Evolutionary conservation across 768 basidiomycete genomes (phyloP).

Genomic region (Lactifluus rugatus): DNA sequence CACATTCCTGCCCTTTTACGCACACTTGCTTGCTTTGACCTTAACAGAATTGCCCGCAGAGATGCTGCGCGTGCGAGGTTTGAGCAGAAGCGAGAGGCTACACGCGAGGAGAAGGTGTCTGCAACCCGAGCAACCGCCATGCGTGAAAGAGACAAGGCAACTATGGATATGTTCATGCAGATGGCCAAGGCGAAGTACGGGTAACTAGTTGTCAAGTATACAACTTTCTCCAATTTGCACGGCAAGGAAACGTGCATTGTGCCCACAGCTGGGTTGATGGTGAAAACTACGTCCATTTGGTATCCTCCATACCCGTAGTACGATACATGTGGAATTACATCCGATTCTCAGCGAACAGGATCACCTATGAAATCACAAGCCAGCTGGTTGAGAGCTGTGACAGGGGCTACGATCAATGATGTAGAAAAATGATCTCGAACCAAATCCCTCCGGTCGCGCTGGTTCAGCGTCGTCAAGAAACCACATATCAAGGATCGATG

Average conservation of each 20-base stretch:
- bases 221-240: no score
- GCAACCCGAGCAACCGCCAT: slow-evolving; percentile 42
- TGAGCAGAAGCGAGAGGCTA: slow-evolving; percentile 38
- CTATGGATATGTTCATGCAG: slow-evolving; percentile 95
- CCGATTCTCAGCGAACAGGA: not conserved
- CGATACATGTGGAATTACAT: not conserved
- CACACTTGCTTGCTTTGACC: not conserved
- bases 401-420: not conserved
- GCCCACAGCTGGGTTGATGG: no score
- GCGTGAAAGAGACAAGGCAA: slow-evolving; percentile 77
- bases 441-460: not conserved
- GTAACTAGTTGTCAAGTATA: slow-evolving; percentile 26
- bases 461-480: not conserved
- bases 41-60: slow-evolving; percentile 54
- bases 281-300: no score
- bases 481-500: not conserved
- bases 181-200: slow-evolving; percentile 85
- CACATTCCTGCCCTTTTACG: not conserved
- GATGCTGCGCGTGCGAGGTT: slow-evolving; percentile 61
- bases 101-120: slow-evolving; percentile 41
- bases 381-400: not conserved
- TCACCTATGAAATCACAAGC: not conserved
- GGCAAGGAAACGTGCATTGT: no score
- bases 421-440: no score
- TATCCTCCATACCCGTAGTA: not conserved